Evolutionary conservation across 345 rosid genomes (phyloP).

Genomic region (Citrus medica): DNA sequence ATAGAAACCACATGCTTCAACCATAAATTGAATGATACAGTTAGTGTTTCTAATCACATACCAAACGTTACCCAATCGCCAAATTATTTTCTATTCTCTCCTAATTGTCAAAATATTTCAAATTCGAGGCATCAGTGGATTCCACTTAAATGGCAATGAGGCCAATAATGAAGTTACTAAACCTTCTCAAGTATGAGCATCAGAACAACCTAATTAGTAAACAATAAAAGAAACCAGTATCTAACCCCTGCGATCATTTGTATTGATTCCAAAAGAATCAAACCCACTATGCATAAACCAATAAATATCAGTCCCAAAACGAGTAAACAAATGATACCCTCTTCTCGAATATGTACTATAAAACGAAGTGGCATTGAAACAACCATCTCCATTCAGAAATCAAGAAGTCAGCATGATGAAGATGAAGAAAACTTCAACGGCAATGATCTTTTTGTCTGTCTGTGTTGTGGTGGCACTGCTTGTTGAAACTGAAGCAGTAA

Average conservation of each 20-base stretch:
- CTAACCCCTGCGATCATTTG: not conserved
- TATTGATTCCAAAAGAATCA: not conserved
- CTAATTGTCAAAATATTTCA: not conserved
- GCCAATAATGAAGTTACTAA: not conserved
- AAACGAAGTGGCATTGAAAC: not conserved
- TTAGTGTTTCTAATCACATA: not conserved
- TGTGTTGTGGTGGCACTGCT: not conserved
- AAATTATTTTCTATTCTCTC: not conserved
- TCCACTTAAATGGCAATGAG: not conserved
- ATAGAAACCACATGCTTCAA: not conserved
- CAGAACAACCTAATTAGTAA: not conserved
- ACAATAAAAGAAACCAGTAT: not conserved
- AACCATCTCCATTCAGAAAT: not conserved
- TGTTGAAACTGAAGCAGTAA: not conserved
- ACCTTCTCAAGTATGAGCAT: not conserved
- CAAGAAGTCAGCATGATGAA: not conserved
- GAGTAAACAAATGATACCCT: not conserved
- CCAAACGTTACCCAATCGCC: not conserved
- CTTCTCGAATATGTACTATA: not conserved
- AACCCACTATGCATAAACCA: not conserved
- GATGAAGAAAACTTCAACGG: conserved; percentile 13
- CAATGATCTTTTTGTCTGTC: not conserved
- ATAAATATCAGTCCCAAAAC: not conserved
- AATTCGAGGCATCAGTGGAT: not conserved
- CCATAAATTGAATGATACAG: not conserved